Evolutionary conservation across 768 basidiomycete species (phyloP).

Genomic region (Tricholoma matsutake): DNA sequence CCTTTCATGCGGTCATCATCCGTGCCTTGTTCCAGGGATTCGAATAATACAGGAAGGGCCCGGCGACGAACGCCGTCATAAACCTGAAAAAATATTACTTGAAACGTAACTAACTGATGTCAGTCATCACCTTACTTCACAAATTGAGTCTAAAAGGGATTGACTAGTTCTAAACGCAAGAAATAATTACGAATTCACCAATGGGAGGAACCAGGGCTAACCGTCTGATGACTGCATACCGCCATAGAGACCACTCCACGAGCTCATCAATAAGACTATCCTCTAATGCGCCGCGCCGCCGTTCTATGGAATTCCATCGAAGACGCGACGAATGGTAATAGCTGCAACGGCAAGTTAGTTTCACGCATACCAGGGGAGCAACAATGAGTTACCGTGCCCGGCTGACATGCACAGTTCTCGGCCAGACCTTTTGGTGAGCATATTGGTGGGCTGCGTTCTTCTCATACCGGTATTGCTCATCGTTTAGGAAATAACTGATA

Average conservation of each 20-base stretch:
- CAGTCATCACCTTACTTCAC: slow-evolving; percentile 36
- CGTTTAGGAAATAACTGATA: slow-evolving; percentile 52
- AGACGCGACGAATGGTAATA: slow-evolving; percentile 65
- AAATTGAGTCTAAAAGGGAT: slow-evolving; percentile 46
- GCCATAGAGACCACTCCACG: slow-evolving; percentile 74
- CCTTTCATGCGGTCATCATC: slow-evolving; percentile 95
- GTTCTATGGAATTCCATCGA: slow-evolving; percentile 73
- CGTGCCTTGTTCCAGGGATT: slow-evolving; percentile 58
- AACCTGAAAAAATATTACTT: slow-evolving; percentile 33
- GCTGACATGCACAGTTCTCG: slow-evolving; percentile 65
- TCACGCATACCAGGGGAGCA: not conserved
- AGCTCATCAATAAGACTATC: slow-evolving; percentile 68
- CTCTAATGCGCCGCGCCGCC: slow-evolving; percentile 55
- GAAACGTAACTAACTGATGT: not conserved
- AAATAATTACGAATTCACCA: slow-evolving; percentile 14
- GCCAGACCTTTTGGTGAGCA: slow-evolving; percentile 73
- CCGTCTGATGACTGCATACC: slow-evolving; percentile 59
- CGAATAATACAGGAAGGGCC: slow-evolving; percentile 56
- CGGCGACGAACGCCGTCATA: slow-evolving; percentile 70
- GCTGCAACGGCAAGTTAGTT: slow-evolving; percentile 27
- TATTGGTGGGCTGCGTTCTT: slow-evolving; percentile 65
- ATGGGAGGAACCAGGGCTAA: slow-evolving; percentile 20
- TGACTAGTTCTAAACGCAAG: slow-evolving; percentile 41
- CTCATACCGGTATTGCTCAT: slow-evolving; percentile 56
- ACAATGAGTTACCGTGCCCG: slow-evolving; percentile 49